phyloP scores from a whole-genome alignment of 208 protist genomes.

The Leishmania tropica region DNA sequence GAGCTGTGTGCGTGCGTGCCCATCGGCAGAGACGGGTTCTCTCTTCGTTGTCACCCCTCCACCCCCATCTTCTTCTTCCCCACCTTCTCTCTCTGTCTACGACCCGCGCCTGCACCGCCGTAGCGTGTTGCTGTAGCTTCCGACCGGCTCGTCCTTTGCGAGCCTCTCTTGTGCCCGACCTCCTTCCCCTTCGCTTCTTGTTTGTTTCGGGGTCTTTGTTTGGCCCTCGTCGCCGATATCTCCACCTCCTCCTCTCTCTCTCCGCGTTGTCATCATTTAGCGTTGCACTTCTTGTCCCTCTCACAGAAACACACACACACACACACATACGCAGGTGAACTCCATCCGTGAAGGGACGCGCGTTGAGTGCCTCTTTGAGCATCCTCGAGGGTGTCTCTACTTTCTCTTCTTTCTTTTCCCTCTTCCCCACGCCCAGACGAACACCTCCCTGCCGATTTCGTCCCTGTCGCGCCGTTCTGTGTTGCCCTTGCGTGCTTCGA shows the following conservation, averaged over 20 bases:
- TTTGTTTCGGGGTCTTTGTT: not conserved
- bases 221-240: not conserved
- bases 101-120: not conserved
- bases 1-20: too few relatives aligned
- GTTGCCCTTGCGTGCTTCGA: not conserved
- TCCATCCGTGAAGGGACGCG: not conserved
- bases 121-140: not conserved
- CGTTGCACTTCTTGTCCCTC: not conserved
- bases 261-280: too few relatives aligned
- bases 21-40: too few relatives aligned
- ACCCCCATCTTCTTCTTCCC: not conserved
- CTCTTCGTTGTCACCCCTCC: not conserved
- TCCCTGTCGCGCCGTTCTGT: too few relatives aligned
- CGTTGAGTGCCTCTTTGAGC: too few relatives aligned
- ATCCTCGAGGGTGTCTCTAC: too few relatives aligned
- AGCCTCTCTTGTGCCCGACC: not conserved
- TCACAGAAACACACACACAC: not conserved
- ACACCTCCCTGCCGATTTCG: not conserved
- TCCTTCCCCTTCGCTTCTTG: constrained; percentile 17
- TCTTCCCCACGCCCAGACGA: not conserved
- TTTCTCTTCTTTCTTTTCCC: not conserved
- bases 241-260: not conserved
- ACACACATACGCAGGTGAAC: not conserved
- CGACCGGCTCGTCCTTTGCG: not conserved
- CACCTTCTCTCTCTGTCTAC: not conserved